Percentiles rank a stretch among this genome's conserved stretches.
phyloP scores from a whole-genome alignment of 176 grass and related monocot species.

The Musa troglodytarum region DNA sequence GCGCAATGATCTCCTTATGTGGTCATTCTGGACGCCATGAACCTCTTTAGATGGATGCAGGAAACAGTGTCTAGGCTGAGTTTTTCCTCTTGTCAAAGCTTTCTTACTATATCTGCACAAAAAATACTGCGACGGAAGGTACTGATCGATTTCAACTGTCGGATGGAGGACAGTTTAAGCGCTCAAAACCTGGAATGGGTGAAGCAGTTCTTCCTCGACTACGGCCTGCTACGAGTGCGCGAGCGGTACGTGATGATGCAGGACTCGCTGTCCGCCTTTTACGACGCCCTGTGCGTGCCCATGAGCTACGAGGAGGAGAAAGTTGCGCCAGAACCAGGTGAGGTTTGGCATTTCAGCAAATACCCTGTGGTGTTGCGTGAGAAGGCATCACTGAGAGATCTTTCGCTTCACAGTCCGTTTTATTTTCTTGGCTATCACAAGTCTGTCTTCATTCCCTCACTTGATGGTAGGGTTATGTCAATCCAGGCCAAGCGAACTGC shows the following conservation, averaged over 20 bases:
- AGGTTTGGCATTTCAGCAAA: background rate
- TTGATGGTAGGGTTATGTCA: conserved; percentile 12
- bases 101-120: no score
- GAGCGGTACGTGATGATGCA: conserved; percentile 18
- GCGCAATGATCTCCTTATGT: background rate
- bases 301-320: conserved; percentile 8
- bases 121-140: background rate
- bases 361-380: no score
- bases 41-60: no score
- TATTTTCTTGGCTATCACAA: background rate
- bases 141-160: background rate
- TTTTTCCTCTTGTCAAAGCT: no score
- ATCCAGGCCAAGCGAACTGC: conserved; percentile 5
- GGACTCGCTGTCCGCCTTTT: conserved; percentile 32
- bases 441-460: background rate
- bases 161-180: conserved; percentile 27
- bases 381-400: no score
- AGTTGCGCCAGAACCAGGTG: background rate
- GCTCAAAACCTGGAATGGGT: conserved; percentile 28
- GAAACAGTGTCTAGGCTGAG: no score
- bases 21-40: background rate
- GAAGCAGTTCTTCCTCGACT: conserved; percentile 30
- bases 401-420: no score
- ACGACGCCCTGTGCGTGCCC: conserved; percentile 25
- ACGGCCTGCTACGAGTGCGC: conserved; percentile 14